phyloP scores from a whole-genome alignment of 176 grass and related monocot genomes.

The Zoysia pacifica region DNA sequence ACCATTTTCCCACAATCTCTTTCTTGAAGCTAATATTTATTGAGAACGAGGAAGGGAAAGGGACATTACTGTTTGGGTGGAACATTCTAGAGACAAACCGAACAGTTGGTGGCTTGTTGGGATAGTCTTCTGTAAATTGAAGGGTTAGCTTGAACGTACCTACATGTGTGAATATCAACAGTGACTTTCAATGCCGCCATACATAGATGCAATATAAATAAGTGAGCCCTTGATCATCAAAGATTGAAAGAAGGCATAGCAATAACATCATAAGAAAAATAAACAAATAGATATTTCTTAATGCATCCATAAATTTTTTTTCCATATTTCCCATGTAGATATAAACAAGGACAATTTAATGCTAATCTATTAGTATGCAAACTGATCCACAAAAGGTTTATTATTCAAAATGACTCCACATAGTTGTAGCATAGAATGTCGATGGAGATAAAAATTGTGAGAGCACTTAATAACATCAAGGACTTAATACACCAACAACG shows the following conservation, averaged over 20 bases:
- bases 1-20: constrained; percentile 13
- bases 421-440: background rate
- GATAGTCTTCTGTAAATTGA: constrained; percentile 96
- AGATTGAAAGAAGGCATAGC: background rate
- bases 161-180: constrained; percentile 32
- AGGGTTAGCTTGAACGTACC: constrained; percentile 97
- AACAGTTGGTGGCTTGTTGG: constrained; percentile 97
- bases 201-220: background rate
- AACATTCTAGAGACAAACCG: constrained; percentile 97
- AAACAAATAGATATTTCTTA: background rate
- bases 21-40: background rate
- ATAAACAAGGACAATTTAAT: too few relatives aligned
- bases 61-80: constrained; percentile 90
- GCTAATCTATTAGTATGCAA: too few relatives aligned
- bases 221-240: background rate
- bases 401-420: constrained; percentile 5
- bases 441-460: too few relatives aligned
- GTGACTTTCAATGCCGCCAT: constrained; percentile 16
- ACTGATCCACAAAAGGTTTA: background rate
- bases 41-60: background rate
- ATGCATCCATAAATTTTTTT: background rate
- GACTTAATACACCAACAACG: background rate
- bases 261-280: constrained; percentile 4
- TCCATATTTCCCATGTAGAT: constrained; percentile 16
- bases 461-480: too few relatives aligned